These are phyloP conservation scores for Suhomyces atakaporum DNA, from an alignment of 1,139 yeast species.

Conservation along the genomic window DNA sequence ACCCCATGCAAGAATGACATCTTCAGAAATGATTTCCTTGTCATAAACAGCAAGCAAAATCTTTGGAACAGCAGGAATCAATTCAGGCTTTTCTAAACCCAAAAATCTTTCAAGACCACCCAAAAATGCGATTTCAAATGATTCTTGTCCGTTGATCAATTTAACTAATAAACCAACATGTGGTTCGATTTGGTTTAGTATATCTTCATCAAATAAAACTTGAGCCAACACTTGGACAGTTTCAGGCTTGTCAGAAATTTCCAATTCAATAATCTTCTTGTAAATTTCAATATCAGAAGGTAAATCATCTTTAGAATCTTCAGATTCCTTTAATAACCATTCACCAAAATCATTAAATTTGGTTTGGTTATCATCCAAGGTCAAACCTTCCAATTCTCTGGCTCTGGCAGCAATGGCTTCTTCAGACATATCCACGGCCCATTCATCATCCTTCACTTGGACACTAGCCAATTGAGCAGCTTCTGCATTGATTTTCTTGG, in stretches of 20 bases:
- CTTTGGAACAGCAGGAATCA: slow-evolving; percentile 75
- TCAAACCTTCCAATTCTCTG: slow-evolving; percentile 70
- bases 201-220: slow-evolving; percentile 78
- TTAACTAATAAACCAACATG: slow-evolving; percentile 84
- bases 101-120: slow-evolving; percentile 96
- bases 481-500: slow-evolving; percentile 81
- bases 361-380: slow-evolving; percentile 46
- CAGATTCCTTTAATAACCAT: slow-evolving; percentile 67
- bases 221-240: slow-evolving; percentile 93
- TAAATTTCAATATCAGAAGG: slow-evolving; percentile 89
- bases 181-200: slow-evolving; percentile 67
- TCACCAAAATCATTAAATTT: slow-evolving; percentile 80
- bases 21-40: slow-evolving; percentile 82
- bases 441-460: slow-evolving; percentile 80
- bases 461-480: slow-evolving; percentile 70
- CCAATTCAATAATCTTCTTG: slow-evolving; percentile 83
- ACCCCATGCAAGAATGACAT: slow-evolving; percentile 81
- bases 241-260: slow-evolving; percentile 69
- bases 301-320: slow-evolving; percentile 56
- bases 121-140: slow-evolving; percentile 81
- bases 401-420: slow-evolving; percentile 97
- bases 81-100: slow-evolving; percentile 79
- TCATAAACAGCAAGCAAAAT: slow-evolving; percentile 81
- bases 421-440: slow-evolving; percentile 98
- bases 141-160: slow-evolving; percentile 62